Evolutionary conservation across 192 early-diverging fungal species (phyloP), one percentile per base, ranked within the genome.

Genomic region (Podila horticola): DNA sequence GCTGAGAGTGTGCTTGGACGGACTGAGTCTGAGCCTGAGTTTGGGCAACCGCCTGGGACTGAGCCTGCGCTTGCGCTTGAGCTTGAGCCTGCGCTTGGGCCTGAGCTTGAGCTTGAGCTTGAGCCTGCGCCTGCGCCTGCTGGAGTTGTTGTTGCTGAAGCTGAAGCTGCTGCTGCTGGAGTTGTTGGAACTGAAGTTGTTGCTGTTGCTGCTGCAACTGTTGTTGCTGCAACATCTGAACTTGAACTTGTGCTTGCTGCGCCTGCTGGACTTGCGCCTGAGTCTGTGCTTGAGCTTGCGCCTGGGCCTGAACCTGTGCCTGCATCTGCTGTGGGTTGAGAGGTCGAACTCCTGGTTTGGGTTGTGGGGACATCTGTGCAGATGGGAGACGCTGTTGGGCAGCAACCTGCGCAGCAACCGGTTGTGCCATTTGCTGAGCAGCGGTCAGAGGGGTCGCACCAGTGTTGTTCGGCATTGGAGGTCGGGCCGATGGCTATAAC

Each of bases 341-440:
- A 11, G 83, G 83, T 36, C 74, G 52, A 20, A 75, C 83, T 15
- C 74, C 75, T 15, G 75, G 70, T 55, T 77, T 84, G 15, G 64
- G 49, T 49, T 75, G 83, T 5, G 83, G 74, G 1, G 83, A 77
- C 75, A 77, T 74, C 6, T 67, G 74, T 15, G 83, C 61, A 0
- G 67, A 4, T 4, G 57, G 33, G 12, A 31, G 64, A 50, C 79
- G 67, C 38, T 74, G 77, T 48, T 82, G 72, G 36, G 64, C 68
- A 50, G 58, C 34, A 51, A 55, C 65, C 55, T 79, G 83, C 26
- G 72, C 45, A 15, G 72, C 58, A 19, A 60, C 69, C 4, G 82
- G 75, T 4, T 74, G 66, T 22, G 67, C 62, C 48, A 79, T 61
- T 33, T 77, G 84, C 57, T 82, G 84, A 67, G 67, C 61, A 52